Evolutionary conservation across 306 rosid species (phyloP).

Genomic region (Cercis canadensis): DNA sequence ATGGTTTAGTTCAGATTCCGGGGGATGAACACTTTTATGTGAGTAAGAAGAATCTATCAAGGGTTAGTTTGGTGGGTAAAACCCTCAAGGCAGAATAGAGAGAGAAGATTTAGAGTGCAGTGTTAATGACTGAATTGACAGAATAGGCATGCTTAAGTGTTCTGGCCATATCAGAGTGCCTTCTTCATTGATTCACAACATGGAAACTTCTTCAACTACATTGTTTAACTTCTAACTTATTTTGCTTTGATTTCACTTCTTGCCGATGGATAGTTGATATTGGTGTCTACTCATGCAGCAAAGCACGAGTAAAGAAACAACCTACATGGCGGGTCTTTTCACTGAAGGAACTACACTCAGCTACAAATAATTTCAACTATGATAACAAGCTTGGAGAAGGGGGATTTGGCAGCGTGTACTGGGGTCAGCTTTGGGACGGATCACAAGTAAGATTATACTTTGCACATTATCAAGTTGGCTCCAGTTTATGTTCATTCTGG

Average conservation of each 20-base stretch:
- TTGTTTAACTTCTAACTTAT: conserved; percentile 17
- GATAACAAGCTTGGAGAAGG: conserved; percentile 99
- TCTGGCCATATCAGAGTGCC: conserved; percentile 9
- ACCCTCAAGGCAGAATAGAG: neutral
- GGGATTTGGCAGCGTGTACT: conserved; percentile 94
- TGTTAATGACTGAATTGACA: conserved; percentile 23
- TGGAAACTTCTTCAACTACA: neutral
- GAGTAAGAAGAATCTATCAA: conserved; percentile 5
- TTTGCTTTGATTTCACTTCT: neutral
- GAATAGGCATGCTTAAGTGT: neutral
- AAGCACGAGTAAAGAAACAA: conserved; percentile 76
- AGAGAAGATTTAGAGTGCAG: conserved; percentile 21
- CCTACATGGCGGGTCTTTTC: conserved; percentile 93
- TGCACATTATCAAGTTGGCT: no score
- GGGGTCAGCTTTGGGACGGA: conserved; percentile 99
- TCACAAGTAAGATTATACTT: conserved; percentile 77
- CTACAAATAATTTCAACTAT: conserved; percentile 94
- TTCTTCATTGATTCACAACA: conserved; percentile 18
- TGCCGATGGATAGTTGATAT: conserved; percentile 30
- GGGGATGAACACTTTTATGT: conserved; percentile 22
- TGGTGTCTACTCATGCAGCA: conserved; percentile 56
- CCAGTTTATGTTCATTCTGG: no score
- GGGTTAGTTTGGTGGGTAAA: conserved; percentile 19
- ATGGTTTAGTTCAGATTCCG: conserved; percentile 41
- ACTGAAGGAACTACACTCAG: conserved; percentile 89